Evolutionary conservation across 192 early-diverging fungal species (phyloP), one percentile per base, ranked within the genome.

Genomic region (Entomortierella lignicola): DNA sequence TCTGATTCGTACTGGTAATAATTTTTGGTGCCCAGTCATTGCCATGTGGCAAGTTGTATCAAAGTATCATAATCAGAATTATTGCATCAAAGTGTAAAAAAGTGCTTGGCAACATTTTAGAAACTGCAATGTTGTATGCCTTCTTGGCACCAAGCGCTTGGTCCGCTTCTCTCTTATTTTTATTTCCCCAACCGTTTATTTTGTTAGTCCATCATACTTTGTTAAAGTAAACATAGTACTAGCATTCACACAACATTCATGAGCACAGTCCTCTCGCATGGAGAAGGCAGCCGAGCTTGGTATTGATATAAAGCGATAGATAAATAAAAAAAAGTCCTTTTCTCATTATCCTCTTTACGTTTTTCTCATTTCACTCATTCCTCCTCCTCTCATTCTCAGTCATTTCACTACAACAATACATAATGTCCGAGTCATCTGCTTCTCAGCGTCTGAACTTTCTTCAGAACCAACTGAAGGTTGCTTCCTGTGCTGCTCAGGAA

Each of bases 401-500:
- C 17, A 3, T 26, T 54, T 54, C 52, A 25, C 52, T 25, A 18
- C 31, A n/a, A 2, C 42, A 30, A 30, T 39, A 44, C 50, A 62
- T 21, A 43, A 79, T 79, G 75, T 65, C 68, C 41, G 66, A 77
- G 48, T 70, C 75, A 58, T 56, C 60, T n/a, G 53, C 75, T 48
- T 47, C 60, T 25, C 75, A 79, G 66, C 75, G 68, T 50, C 60
- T 79, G 68, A 60, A 55, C 53, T 63, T 27, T 43, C 56, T 79
- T 66, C 75, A 79, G 67, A 70, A 48, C 62, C 75, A 79, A 51
- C 32, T 79, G 23, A 67, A 79, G 63, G 62, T 79, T 48, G 75
- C 75, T 39, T 31, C 75, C 31, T 79, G 75, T 42, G 54, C 67
- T 48, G 60, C 47, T 31, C 17, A 69, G 50, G 72, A 74, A 55